These are phyloP conservation scores for Amphicarpaea edgeworthii DNA, from an alignment of 306 rosid genomes.

Conservation along the genomic window DNA sequence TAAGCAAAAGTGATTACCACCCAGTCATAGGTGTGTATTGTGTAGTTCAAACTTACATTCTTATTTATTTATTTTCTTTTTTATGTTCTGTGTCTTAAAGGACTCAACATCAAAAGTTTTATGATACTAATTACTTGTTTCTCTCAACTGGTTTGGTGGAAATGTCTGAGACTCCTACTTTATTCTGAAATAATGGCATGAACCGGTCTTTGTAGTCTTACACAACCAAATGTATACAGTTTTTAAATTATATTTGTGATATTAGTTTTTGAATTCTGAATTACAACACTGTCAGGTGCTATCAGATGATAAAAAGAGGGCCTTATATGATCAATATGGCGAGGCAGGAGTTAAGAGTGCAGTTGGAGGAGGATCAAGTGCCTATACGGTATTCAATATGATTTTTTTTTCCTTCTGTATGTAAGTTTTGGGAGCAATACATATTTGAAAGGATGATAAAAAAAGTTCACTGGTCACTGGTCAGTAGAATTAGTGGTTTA, in stretches of 20 bases:
- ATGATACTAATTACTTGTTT: constrained; percentile 18
- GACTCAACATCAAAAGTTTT: constrained; percentile 23
- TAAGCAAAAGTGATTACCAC: constrained; percentile 29
- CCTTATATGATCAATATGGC: constrained; percentile 95
- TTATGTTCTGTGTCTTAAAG: constrained; percentile 1
- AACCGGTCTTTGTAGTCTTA: constrained; percentile 24
- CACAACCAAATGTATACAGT: constrained; percentile 10
- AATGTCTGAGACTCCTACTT: constrained; percentile 17
- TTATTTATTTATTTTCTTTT: neutral
- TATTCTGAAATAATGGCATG: constrained; percentile 13
- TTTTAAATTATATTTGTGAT: constrained; percentile 43
- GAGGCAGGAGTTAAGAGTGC: constrained; percentile 96
- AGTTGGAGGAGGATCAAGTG: constrained; percentile 85
- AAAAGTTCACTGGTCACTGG: neutral
- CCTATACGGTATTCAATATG: constrained; percentile 75
- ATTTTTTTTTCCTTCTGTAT: constrained; percentile 11
- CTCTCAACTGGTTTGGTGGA: constrained; percentile 27
- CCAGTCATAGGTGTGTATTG: neutral
- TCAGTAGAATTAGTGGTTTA: constrained; percentile 18
- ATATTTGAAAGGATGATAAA: constrained; percentile 16
- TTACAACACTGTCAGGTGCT: constrained; percentile 88
- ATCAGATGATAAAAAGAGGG: constrained; percentile 97
- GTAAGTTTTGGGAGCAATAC: constrained; percentile 5
- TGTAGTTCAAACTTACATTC: neutral
- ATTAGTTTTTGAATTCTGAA: constrained; percentile 73